Conservation (phyloP, 2,329 filamentous ascomycete species). For the Helotiales sp. region DNA sequence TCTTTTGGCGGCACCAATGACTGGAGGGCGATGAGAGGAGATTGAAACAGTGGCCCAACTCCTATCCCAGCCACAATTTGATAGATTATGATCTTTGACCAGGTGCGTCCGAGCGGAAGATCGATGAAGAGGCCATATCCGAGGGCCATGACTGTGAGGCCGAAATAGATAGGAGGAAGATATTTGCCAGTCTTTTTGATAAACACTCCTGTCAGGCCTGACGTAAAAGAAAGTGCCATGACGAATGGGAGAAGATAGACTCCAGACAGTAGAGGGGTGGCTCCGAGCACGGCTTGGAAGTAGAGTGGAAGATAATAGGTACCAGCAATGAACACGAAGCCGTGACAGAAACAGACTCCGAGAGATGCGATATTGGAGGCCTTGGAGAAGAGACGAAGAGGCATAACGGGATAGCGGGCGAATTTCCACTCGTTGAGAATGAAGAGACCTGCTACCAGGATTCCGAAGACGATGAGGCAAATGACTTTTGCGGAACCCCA, state of each 20-base stretch:
- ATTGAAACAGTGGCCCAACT: slow-evolving; percentile 68
- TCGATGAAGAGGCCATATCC: slow-evolving; percentile 66
- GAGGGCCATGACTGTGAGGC: slow-evolving; percentile 59
- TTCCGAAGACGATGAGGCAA: slow-evolving; percentile 59
- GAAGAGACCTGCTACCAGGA: slow-evolving; percentile 59
- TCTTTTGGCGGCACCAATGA: slow-evolving; percentile 60
- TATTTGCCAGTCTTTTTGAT: slow-evolving; percentile 68
- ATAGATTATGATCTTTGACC: slow-evolving; percentile 58
- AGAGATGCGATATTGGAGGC: slow-evolving; percentile 67
- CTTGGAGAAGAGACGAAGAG: slow-evolving; percentile 64
- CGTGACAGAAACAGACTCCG: slow-evolving; percentile 70
- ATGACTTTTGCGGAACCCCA: slow-evolving; percentile 41
- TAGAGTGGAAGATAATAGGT: slow-evolving; percentile 54
- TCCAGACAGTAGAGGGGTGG: slow-evolving; percentile 66
- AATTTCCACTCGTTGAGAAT: slow-evolving; percentile 70
- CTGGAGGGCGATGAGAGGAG: slow-evolving; percentile 68
- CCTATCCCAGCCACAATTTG: slow-evolving; percentile 65
- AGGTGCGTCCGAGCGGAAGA: slow-evolving; percentile 55
- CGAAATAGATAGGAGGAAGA: slow-evolving; percentile 57
- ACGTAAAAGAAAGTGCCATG: slow-evolving; percentile 64
- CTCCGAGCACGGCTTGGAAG: slow-evolving; percentile 59
- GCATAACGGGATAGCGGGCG: slow-evolving; percentile 78
- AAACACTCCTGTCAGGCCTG: slow-evolving; percentile 54
- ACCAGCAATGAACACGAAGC: slow-evolving; percentile 43
- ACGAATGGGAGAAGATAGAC: slow-evolving; percentile 75